Percentiles rank a stretch among this genome's conserved stretches.
Evolutionary conservation across 2,329 filamentous ascomycete species (phyloP).

Genomic region (Alternaria alternata): DNA sequence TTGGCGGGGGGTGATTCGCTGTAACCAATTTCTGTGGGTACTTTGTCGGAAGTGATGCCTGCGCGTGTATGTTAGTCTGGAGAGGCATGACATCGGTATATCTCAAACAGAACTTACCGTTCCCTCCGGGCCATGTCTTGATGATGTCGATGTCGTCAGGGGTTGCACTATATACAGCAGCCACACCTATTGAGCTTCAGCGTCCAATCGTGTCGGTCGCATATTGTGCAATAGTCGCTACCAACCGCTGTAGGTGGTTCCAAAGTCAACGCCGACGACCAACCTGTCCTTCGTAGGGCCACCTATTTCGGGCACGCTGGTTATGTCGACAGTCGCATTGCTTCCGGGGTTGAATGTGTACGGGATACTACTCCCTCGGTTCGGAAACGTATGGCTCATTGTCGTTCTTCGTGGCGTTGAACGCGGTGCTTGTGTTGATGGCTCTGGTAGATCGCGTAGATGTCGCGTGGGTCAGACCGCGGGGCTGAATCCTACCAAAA

Average conservation of each 20-base stretch:
- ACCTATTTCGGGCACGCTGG: constrained; percentile 19
- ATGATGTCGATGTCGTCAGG: constrained; percentile 85
- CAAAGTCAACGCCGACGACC: constrained; percentile 83
- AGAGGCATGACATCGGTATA: not conserved
- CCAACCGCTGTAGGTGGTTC: constrained; percentile 80
- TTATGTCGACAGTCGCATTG: constrained; percentile 32
- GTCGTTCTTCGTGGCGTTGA: constrained; percentile 7
- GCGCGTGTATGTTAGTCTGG: constrained; percentile 18
- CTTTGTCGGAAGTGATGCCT: constrained; percentile 83
- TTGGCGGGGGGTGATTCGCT: constrained; percentile 27
- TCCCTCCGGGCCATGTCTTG: constrained; percentile 81
- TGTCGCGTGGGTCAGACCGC: constrained; percentile 26
- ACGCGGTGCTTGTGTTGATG: constrained; percentile 8
- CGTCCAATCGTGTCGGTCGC: not conserved
- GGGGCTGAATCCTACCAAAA: constrained; percentile 20
- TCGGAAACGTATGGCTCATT: constrained; percentile 35
- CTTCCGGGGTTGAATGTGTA: constrained; percentile 41
- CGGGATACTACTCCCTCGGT: constrained; percentile 41
- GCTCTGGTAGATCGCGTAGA: constrained; percentile 8
- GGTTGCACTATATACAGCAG: constrained; percentile 76
- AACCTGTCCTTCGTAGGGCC: constrained; percentile 64
- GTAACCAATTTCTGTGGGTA: constrained; percentile 77
- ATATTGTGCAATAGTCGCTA: not conserved
- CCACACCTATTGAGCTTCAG: constrained; percentile 61
- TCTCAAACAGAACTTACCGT: constrained; percentile 57